Base-by-base conservation (phyloP, 306 rosid species). In the Nissolia schottii region DNA sequence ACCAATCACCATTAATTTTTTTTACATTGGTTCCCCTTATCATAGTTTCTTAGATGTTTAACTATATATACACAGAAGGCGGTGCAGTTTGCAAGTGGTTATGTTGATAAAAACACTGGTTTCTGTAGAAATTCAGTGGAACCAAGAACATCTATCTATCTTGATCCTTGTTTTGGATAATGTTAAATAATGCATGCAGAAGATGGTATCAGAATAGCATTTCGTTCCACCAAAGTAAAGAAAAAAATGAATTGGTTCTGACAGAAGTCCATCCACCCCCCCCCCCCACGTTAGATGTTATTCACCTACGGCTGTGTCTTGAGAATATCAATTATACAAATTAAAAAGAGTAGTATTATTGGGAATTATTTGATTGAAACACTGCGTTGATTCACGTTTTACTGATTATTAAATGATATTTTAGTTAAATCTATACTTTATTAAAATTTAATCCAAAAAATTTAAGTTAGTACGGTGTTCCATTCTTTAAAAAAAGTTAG, bases 51-150 rank as follows among this genome's bases (percentile, higher is more conserved):
- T 55, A 28, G 2, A 37, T 55, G 10, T 28, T 20, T 0, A 45
- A 5, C 7, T 32, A 32, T n/a, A n/a, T 14, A 22, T 6, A 18
- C 28, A 60, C 14, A 11, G 22, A 31, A 34, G 45, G 24, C 6
- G 56, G 15, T 58, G 62, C 31, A 43, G 34, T 43, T 56, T 62
- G 20, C 24, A 49, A 28, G 19, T 41, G 7, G 10, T 46, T 15
- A 11, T 29, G 40, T 9, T 45, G 60, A 58, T 1, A 6, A 40
- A 40, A 15, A 8, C 12, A 13, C 34, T 56, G 29, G 32, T 43
- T 50, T 77, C 58, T 59, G 32, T 50, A n/a, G 40, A 41, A 70
- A 14, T 51, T 70, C 51, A 61, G 71, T 70, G 66, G 57, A 27
- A 25, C 15, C 41, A 27, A 27, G 23, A 53, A 62, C n/a, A n/a